Evolutionary conservation across 306 rosid species (phyloP).

Genomic region (Pueraria montana): DNA sequence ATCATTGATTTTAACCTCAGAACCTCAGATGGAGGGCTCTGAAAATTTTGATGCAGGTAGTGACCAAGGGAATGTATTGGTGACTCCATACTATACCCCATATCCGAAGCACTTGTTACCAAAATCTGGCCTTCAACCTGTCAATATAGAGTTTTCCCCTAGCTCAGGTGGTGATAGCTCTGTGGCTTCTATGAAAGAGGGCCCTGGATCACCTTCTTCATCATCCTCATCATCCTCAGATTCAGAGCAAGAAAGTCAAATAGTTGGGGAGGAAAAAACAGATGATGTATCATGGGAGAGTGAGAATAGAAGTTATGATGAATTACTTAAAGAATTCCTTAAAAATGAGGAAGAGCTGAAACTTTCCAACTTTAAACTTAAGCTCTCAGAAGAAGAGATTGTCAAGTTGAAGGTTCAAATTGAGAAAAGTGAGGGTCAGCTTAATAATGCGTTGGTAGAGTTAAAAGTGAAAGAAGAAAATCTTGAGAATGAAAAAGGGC

Average conservation of each 20-base stretch:
- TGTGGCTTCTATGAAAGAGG: slow-evolving; percentile 60
- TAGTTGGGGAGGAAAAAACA: slow-evolving; percentile 42
- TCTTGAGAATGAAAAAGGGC: slow-evolving; percentile 59
- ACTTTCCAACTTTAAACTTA: slow-evolving; percentile 55
- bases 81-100: slow-evolving; percentile 72
- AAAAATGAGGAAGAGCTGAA: slow-evolving; percentile 58
- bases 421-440: slow-evolving; percentile 53
- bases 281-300: slow-evolving; percentile 31
- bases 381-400: slow-evolving; percentile 58
- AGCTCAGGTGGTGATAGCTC: slow-evolving; percentile 67
- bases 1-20: slow-evolving; percentile 19
- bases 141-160: slow-evolving; percentile 58
- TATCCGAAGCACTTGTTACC: slow-evolving; percentile 53
- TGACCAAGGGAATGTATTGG: slow-evolving; percentile 47
- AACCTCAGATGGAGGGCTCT: slow-evolving; percentile 57
- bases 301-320: slow-evolving; percentile 52
- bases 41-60: slow-evolving; percentile 50
- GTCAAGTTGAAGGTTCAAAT: slow-evolving; percentile 47
- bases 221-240: slow-evolving; percentile 52
- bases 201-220: slow-evolving; percentile 57
- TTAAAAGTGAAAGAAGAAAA: slow-evolving; percentile 59
- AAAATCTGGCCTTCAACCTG: slow-evolving; percentile 50
- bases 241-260: slow-evolving; percentile 51
- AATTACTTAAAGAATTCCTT: slow-evolving; percentile 48
- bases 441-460: slow-evolving; percentile 43